Evolutionary conservation across 371 early-diverging fungal species (phyloP).

Genomic region (Mortierella sp.): DNA sequence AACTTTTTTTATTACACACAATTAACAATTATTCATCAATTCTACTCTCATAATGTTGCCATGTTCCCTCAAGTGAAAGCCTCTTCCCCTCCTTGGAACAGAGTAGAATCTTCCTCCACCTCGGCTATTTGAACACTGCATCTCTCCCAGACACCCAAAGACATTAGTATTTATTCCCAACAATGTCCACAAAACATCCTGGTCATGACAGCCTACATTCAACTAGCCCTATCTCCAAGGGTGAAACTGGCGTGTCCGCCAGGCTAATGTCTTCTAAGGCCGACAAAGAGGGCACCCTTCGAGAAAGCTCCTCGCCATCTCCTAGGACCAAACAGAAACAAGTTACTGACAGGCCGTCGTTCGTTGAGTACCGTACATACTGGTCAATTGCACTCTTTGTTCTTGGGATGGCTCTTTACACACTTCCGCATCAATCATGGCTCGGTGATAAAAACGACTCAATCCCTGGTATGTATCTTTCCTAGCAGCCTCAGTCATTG

Average conservation of each 20-base stretch:
- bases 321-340: not conserved
- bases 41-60: not conserved
- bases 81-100: constrained; percentile 10
- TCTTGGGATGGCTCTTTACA: constrained; percentile 8
- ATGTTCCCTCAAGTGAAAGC: constrained; percentile 8
- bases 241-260: not conserved
- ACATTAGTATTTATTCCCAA: not conserved
- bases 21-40: not conserved
- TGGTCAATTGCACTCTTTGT: constrained; percentile 16
- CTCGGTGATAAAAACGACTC: not conserved
- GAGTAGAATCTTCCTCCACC: constrained; percentile 6
- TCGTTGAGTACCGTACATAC: constrained; percentile 13
- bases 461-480: not conserved
- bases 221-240: not conserved
- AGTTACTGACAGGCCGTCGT: not conserved
- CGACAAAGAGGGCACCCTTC: no score
- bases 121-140: not conserved
- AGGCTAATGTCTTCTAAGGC: not conserved
- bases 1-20: not conserved
- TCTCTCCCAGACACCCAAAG: not conserved
- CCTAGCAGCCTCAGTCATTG: no score
- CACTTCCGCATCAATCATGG: not conserved
- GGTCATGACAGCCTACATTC: not conserved
- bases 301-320: not conserved
- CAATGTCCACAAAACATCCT: not conserved